Evolutionary conservation across 2,329 filamentous ascomycete genomes (phyloP).

Genomic region (Penicillium capsulatum): DNA sequence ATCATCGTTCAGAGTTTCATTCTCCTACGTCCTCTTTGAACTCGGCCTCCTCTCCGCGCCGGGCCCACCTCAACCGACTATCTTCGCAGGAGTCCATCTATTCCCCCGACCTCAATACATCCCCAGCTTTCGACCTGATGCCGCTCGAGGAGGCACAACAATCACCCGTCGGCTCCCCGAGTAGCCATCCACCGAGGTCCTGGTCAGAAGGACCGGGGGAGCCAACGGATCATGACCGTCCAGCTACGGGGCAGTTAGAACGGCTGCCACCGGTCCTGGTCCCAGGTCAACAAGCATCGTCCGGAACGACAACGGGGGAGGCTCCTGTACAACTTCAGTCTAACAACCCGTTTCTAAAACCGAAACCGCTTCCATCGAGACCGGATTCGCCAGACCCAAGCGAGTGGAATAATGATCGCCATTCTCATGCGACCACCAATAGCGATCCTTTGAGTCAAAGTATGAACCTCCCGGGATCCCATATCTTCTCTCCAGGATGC

Average conservation of each 20-base stretch:
- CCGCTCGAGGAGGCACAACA: constrained; percentile 36
- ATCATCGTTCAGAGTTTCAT: constrained; percentile 28
- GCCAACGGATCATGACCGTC: constrained; percentile 9
- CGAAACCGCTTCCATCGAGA: constrained; percentile 18
- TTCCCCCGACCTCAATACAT: constrained; percentile 38
- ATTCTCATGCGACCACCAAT: constrained; percentile 22
- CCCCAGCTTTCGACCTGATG: constrained; percentile 38
- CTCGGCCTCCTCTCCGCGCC: constrained; percentile 26
- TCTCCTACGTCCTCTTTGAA: constrained; percentile 33
- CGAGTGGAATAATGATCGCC: constrained; percentile 16
- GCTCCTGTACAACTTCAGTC: constrained; percentile 33
- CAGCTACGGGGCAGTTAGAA: constrained; percentile 6
- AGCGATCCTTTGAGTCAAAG: constrained; percentile 34
- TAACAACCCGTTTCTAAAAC: constrained; percentile 40
- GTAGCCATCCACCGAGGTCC: constrained; percentile 26
- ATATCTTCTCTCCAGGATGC: constrained; percentile 5
- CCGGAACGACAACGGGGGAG: constrained; percentile 21
- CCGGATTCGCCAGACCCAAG: constrained; percentile 20
- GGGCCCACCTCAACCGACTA: constrained; percentile 26
- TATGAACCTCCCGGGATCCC: constrained; percentile 13
- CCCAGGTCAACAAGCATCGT: constrained; percentile 21
- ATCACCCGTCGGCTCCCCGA: constrained; percentile 31
- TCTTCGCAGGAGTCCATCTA: constrained; percentile 33
- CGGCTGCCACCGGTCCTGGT: constrained; percentile 23
- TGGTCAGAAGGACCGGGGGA: constrained; percentile 33